These are phyloP conservation scores for Tetradesmus obliquus DNA, from an alignment of 139 green algal species.

Conservation along the genomic window DNA sequence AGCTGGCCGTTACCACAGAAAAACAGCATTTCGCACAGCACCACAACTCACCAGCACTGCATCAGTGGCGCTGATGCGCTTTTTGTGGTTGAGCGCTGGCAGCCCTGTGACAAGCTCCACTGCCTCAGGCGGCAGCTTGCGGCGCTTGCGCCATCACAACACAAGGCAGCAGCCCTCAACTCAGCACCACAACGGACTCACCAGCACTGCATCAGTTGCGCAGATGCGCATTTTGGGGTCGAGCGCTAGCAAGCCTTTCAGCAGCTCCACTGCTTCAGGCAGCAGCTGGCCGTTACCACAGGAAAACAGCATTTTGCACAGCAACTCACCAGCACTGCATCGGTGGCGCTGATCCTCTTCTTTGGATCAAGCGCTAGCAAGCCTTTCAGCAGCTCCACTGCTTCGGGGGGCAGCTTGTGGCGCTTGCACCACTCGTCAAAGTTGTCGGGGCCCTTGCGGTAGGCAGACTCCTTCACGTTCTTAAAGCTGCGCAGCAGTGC, in stretches of 20 bases:
- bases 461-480: slow-evolving; percentile 8
- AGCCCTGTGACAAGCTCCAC: slow-evolving; percentile 77
- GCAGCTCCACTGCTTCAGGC: slow-evolving; percentile 66
- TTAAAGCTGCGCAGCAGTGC: slow-evolving; percentile 5
- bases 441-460: background rate
- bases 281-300: background rate
- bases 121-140: slow-evolving; percentile 50
- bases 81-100: slow-evolving; percentile 77
- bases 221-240: slow-evolving; percentile 76
- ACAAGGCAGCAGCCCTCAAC: no score
- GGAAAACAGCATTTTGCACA: background rate
- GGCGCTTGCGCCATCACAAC: no score
- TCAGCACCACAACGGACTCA: slow-evolving; percentile 33
- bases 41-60: slow-evolving; percentile 37
- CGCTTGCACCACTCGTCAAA: slow-evolving; percentile 34
- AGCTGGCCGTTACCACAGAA: background rate
- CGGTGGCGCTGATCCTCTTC: slow-evolving; percentile 69
- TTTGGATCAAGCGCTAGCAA: slow-evolving; percentile 82
- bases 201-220: slow-evolving; percentile 67
- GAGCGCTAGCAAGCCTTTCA: slow-evolving; percentile 79
- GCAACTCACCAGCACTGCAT: slow-evolving; percentile 67
- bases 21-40: slow-evolving; percentile 49
- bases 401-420: slow-evolving; percentile 33
- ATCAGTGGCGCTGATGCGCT: slow-evolving; percentile 69
- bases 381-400: slow-evolving; percentile 75